Evolutionary conservation across 768 basidiomycete species (phyloP).

Genomic region (Mycena belliarum): DNA sequence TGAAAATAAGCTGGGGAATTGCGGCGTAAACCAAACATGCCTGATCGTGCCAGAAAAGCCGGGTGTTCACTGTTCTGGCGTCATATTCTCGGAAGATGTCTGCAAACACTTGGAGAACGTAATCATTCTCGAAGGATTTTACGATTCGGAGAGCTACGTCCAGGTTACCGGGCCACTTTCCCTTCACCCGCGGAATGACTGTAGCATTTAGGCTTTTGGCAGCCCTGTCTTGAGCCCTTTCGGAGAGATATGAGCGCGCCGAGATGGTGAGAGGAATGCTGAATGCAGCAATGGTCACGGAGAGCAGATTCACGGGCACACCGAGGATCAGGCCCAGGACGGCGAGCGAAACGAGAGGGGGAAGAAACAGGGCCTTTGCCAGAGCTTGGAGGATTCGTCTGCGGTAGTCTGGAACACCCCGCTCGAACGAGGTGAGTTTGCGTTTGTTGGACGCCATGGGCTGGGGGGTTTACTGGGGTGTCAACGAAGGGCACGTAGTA

Average conservation of each 20-base stretch:
- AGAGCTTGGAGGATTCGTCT: not conserved
- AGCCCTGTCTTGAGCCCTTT: conserved; percentile 1
- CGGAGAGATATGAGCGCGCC: not conserved
- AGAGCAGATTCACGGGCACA: not conserved
- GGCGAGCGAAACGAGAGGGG: not conserved
- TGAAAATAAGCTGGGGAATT: not conserved
- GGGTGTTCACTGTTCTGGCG: conserved; percentile 49
- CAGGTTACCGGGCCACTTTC: conserved; percentile 53
- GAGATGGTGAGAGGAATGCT: conserved; percentile 3
- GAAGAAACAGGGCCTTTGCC: not conserved
- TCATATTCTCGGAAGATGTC: conserved; percentile 46
- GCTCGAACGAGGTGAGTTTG: conserved; percentile 1
- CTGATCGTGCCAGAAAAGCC: conserved; percentile 48
- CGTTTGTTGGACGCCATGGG: too few relatives aligned
- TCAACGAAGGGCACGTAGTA: too few relatives aligned
- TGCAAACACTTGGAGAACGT: conserved; percentile 40
- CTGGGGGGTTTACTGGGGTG: too few relatives aligned
- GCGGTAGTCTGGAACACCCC: conserved; percentile 7
- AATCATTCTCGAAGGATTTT: conserved; percentile 35
- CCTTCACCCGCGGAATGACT: conserved; percentile 40
- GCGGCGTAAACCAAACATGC: conserved; percentile 24
- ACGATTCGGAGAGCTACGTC: conserved; percentile 41
- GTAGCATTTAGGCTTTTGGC: conserved; percentile 32
- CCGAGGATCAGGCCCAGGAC: not conserved
- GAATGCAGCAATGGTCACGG: not conserved